phyloP scores from a whole-genome alignment of 805 yeast genomes.

The Isabelozyma gotoi region DNA sequence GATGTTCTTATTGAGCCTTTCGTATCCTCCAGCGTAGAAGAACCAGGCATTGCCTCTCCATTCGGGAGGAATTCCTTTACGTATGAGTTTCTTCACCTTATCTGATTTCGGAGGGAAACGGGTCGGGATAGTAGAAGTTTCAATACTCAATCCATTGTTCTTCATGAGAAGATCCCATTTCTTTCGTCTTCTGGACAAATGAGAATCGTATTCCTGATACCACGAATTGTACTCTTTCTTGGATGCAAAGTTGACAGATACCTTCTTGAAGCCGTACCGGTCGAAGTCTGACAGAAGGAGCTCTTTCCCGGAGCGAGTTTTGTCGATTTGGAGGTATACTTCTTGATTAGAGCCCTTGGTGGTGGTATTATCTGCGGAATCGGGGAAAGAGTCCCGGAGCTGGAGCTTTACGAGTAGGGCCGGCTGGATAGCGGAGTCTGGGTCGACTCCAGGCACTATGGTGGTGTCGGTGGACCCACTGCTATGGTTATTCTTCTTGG shows the following conservation, averaged over 20 bases:
- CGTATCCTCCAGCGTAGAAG: constrained; percentile 85
- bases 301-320: constrained; percentile 7
- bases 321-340: background rate
- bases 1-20: constrained; percentile 60
- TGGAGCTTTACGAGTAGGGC: background rate
- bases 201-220: constrained; percentile 69
- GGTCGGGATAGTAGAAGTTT: constrained; percentile 41
- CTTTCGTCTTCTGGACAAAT: constrained; percentile 60
- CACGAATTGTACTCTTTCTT: constrained; percentile 65
- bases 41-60: constrained; percentile 99
- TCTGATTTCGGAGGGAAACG: constrained; percentile 79
- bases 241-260: constrained; percentile 44
- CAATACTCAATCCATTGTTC: constrained; percentile 56
- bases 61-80: constrained; percentile 94
- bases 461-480: background rate
- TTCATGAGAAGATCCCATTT: constrained; percentile 75
- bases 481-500: background rate
- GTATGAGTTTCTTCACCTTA: constrained; percentile 73
- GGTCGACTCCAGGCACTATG: no score
- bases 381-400: background rate
- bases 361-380: background rate
- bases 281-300: constrained; percentile 43
- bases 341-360: background rate
- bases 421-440: background rate
- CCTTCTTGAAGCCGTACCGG: constrained; percentile 84